phyloP scores from a whole-genome alignment of 2,329 filamentous ascomycete species.

The Stagonosporopsis cucurbitacearum region DNA sequence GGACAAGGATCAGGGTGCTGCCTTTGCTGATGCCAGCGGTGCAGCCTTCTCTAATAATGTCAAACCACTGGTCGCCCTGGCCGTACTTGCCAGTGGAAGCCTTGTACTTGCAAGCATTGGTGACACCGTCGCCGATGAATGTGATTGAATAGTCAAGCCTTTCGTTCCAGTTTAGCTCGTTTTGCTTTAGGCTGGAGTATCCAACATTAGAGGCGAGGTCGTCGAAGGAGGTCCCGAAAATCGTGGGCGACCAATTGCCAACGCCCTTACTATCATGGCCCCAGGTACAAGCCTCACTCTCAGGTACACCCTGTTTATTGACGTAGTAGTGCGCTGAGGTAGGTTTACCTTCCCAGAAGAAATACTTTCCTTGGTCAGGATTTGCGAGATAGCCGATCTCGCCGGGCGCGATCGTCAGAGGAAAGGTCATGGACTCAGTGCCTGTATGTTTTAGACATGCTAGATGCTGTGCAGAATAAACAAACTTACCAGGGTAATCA shows the following conservation, averaged over 20 bases:
- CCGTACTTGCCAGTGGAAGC: slow-evolving; percentile 70
- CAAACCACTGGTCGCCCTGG: slow-evolving; percentile 50
- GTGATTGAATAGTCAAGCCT: slow-evolving; percentile 79
- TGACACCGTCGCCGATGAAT: slow-evolving; percentile 70
- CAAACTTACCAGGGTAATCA: slow-evolving; percentile 81
- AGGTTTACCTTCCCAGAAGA: slow-evolving; percentile 72
- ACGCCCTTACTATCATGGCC: slow-evolving; percentile 62
- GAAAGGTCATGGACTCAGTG: slow-evolving; percentile 85
- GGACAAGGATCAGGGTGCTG: slow-evolving; percentile 36
- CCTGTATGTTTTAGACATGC: slow-evolving; percentile 45
- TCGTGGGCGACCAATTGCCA: slow-evolving; percentile 88
- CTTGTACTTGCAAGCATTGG: slow-evolving; percentile 63
- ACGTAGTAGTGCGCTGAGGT: slow-evolving; percentile 98
- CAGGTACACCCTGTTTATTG: slow-evolving; percentile 76
- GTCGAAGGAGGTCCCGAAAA: slow-evolving; percentile 78
- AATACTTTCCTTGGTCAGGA: slow-evolving; percentile 75
- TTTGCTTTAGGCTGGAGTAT: slow-evolving; percentile 86
- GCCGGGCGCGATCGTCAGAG: slow-evolving; percentile 69
- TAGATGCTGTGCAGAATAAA: too few relatives aligned
- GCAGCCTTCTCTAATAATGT: slow-evolving; percentile 67
- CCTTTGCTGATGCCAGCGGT: slow-evolving; percentile 55
- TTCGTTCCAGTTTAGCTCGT: slow-evolving; percentile 73
- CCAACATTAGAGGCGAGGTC: slow-evolving; percentile 56
- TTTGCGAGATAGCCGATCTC: slow-evolving; percentile 71
- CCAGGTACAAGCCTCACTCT: slow-evolving; percentile 80